These are phyloP conservation scores for Fusarium odoratissimum DNA, from an alignment of 2,329 filamentous ascomycete species.

Conservation along the genomic window DNA sequence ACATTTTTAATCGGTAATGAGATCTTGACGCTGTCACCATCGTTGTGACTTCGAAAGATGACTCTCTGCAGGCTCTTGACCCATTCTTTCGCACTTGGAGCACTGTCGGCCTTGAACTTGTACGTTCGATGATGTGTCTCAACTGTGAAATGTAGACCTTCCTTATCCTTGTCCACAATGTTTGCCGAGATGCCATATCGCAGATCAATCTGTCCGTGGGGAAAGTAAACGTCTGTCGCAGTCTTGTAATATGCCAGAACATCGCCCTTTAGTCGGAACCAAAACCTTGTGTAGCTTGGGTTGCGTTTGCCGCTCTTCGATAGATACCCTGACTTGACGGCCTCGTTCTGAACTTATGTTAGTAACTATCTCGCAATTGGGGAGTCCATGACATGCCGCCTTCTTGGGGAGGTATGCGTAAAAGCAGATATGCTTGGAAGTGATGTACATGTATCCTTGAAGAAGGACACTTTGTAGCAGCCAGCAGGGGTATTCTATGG, in stretches of 20 bases:
- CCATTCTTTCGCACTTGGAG: constrained; percentile 93
- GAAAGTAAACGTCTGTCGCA: constrained; percentile 88
- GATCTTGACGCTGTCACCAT: constrained; percentile 97
- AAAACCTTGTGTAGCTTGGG: constrained; percentile 88
- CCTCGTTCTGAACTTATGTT: constrained; percentile 66
- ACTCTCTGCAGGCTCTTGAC: constrained; percentile 93
- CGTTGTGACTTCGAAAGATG: constrained; percentile 95
- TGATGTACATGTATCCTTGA: constrained; percentile 97
- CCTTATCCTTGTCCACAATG: constrained; percentile 80
- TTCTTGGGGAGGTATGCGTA: constrained; percentile 98
- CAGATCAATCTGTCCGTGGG: constrained; percentile 89
- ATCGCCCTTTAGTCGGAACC: constrained; percentile 93
- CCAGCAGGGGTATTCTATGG: constrained; percentile 89
- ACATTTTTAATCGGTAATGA: constrained; percentile 89
- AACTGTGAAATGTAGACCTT: constrained; percentile 81
- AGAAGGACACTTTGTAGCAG: constrained; percentile 90
- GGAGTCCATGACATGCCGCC: constrained; percentile 65
- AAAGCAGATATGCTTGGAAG: constrained; percentile 91
- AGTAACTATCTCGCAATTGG: constrained; percentile 5
- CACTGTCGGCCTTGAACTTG: constrained; percentile 89
- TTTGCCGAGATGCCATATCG: constrained; percentile 91
- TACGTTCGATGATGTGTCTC: constrained; percentile 86
- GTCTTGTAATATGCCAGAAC: constrained; percentile 91
- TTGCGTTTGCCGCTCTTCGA: constrained; percentile 90
- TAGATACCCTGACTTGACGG: constrained; percentile 88